Evolutionary conservation across 2,329 filamentous ascomycete species (phyloP).

Genomic region (Harringtonia lauricola): DNA sequence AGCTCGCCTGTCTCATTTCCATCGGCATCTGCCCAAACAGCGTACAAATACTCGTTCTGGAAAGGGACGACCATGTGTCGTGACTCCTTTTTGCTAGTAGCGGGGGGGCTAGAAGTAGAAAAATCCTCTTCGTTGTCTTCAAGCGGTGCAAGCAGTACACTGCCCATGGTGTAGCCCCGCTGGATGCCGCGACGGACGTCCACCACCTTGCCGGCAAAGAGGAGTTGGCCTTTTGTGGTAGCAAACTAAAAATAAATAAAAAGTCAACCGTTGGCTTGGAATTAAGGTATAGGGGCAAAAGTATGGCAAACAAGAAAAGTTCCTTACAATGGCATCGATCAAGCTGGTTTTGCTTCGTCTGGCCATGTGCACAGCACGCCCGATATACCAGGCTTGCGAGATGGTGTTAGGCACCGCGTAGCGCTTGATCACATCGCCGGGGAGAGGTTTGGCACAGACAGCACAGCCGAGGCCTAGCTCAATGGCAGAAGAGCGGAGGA

Average conservation of each 20-base stretch:
- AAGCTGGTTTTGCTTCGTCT: constrained; percentile 30
- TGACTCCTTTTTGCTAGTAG: constrained; percentile 2
- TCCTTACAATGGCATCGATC: constrained; percentile 23
- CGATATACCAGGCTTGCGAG: constrained; percentile 31
- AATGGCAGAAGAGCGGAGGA: constrained; percentile 24
- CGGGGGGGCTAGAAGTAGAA: too few relatives aligned
- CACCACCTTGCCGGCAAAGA: constrained; percentile 42
- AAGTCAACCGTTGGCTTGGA: constrained; percentile 28
- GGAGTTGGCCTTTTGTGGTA: constrained; percentile 29
- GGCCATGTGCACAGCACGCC: constrained; percentile 35
- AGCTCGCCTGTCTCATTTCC: constrained; percentile 11
- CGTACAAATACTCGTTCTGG: constrained; percentile 12
- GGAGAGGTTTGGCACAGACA: constrained; percentile 21
- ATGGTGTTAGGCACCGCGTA: constrained; percentile 27
- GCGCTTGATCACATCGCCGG: constrained; percentile 20
- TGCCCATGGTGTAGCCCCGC: constrained; percentile 36
- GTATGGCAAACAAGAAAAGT: constrained; percentile 19
- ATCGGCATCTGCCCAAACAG: constrained; percentile 4
- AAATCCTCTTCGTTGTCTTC: constrained; percentile 10
- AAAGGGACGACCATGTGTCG: constrained; percentile 4
- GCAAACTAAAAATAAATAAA: neutral
- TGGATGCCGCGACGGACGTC: constrained; percentile 34
- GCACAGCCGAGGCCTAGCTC: constrained; percentile 27
- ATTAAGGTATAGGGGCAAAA: constrained; percentile 28
- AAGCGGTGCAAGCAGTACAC: constrained; percentile 14